Conservation (phyloP, 352 stramenopile genomes). For the Plasmopara muralis region DNA sequence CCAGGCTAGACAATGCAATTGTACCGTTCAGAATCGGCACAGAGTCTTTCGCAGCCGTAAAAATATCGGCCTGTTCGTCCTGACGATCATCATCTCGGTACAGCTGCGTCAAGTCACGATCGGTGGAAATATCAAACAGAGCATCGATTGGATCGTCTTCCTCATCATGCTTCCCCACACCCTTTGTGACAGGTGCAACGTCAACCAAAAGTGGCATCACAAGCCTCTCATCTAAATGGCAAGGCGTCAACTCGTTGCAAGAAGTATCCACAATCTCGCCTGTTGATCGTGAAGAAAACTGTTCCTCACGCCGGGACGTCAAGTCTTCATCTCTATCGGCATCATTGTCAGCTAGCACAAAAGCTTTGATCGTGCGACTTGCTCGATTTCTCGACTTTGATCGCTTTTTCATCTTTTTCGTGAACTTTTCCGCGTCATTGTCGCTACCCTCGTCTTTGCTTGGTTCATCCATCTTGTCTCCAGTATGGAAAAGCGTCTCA, state of each 20-base stretch:
- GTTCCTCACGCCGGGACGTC: constrained; percentile 13
- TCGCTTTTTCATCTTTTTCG: constrained; percentile 7
- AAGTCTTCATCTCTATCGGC: constrained; percentile 6
- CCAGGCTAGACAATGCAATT: constrained; percentile 3
- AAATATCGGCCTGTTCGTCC: constrained; percentile 1
- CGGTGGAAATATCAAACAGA: constrained; percentile 49
- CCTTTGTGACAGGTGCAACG: constrained; percentile 8
- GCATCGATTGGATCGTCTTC: constrained; percentile 56
- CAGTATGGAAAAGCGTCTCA: constrained; percentile 46
- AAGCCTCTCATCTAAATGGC: constrained; percentile 2
- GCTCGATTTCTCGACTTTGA: constrained; percentile 12
- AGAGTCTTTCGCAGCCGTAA: not conserved
- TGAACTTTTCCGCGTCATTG: constrained; percentile 7
- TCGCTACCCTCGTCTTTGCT: constrained; percentile 18
- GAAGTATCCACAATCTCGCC: constrained; percentile 3
- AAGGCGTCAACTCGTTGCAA: not conserved
- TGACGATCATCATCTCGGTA: constrained; percentile 10
- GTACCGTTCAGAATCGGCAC: not conserved
- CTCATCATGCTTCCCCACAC: constrained; percentile 3
- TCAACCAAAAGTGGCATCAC: constrained; percentile 5
- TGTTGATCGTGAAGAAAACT: constrained; percentile 4
- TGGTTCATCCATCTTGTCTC: constrained; percentile 1
- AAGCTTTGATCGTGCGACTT: constrained; percentile 15
- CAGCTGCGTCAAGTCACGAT: constrained; percentile 37
- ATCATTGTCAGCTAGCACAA: constrained; percentile 3